phyloP scores from a whole-genome alignment of 1,139 yeast genomes.

The Barnettozyma hawaiiensis region DNA sequence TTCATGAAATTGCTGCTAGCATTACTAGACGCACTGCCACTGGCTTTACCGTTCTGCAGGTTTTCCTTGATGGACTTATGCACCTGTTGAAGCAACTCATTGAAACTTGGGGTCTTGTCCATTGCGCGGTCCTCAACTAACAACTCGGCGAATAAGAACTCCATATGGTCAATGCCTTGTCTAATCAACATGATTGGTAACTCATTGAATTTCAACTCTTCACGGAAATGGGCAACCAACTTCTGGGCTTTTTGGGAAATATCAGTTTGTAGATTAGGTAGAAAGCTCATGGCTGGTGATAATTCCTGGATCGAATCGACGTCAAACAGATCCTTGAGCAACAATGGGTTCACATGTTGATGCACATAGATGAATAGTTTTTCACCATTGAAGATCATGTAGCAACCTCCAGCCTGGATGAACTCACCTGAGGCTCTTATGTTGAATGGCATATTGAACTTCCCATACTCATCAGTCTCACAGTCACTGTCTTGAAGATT shows the following conservation, averaged over 20 bases:
- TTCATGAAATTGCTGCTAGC: not conserved
- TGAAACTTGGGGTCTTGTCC: slow-evolving; percentile 44
- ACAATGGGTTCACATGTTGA: slow-evolving; percentile 58
- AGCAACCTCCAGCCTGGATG: slow-evolving; percentile 68
- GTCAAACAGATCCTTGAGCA: slow-evolving; percentile 75
- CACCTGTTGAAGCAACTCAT: slow-evolving; percentile 55
- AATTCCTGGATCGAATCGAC: slow-evolving; percentile 36
- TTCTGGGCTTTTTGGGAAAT: slow-evolving; percentile 66
- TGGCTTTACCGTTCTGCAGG: slow-evolving; percentile 36
- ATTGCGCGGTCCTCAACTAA: slow-evolving; percentile 73
- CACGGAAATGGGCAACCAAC: slow-evolving; percentile 46
- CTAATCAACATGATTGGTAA: slow-evolving; percentile 56
- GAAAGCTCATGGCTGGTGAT: slow-evolving; percentile 44
- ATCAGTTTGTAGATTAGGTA: slow-evolving; percentile 68
- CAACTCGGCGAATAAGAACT: slow-evolving; percentile 48
- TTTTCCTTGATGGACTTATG: slow-evolving; percentile 58
- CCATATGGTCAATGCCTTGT: slow-evolving; percentile 60
- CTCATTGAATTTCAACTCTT: slow-evolving; percentile 35
- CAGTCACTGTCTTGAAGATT: slow-evolving; percentile 50
- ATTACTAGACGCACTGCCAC: slow-evolving; percentile 1
- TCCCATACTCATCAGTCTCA: slow-evolving; percentile 39
- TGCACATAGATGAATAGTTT: slow-evolving; percentile 65
- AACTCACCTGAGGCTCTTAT: slow-evolving; percentile 41
- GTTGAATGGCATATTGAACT: slow-evolving; percentile 47
- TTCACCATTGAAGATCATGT: slow-evolving; percentile 68